Evolutionary conservation across 2,329 filamentous ascomycete species (phyloP), one percentile per base, ranked within the genome.

Genomic region (Fusarium hainanense): DNA sequence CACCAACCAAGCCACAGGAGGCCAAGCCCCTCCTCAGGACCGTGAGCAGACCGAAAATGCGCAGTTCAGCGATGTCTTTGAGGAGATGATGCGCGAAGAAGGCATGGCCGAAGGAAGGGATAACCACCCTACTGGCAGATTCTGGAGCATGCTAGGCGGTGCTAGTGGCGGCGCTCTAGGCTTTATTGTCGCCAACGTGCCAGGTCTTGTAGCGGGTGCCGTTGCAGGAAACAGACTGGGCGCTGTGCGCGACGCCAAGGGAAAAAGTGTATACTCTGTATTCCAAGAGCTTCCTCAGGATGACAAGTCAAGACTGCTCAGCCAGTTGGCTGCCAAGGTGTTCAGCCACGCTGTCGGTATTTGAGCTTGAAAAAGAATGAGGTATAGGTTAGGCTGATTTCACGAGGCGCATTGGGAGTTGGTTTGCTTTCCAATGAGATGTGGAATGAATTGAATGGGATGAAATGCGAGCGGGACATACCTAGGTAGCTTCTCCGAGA

Each of bases 171-270:
- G 91, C 14, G 93, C 93, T 4, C 87, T 99, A 79, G 96, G 96
- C 0, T 98, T 98, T 79, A 99, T 99, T 72, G 87, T 98, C 27
- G 96, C 91, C 28, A 98, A 98, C 78, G 89, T 98, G 50, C 93
- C 95, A 0, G 96, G 96, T 0, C 87, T 95, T 75, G 80, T 98
- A 40, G 95, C 95, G 1, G 96, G 96, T 4, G 93, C 93, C 4
- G 94, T 98, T 4, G 95, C 94, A 1, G 96, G 96, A 13, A 98
- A 98, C 81, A 83, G 94, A 54, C 82, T 98, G n/a, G 96, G 96
- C 1, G 93, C 93, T 9, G 88, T 99, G 21, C 86, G 96, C 59
- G 96, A 99, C 81, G 89, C 92, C 32, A 94, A 90, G 81, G 94
- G 94, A 23, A 98, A 98, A 89, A 97, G 93, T 77, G 96, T 99